Conservation (phyloP, 192 early-diverging fungal species). For the Backusella morwellensis region DNA sequence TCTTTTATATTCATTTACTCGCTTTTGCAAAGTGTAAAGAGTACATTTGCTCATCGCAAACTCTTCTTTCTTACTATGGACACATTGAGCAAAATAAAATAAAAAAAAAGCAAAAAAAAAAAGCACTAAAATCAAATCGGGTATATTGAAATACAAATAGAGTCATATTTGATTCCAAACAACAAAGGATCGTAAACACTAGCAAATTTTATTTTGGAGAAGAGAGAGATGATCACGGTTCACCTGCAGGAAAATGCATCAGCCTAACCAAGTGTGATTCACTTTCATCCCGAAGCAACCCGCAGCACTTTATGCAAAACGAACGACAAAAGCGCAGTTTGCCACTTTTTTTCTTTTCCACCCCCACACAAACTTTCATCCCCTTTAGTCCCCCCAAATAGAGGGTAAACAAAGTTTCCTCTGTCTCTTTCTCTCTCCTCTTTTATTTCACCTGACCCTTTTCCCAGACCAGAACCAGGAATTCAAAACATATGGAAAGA, state of each 20-base stretch:
- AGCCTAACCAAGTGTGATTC: background rate
- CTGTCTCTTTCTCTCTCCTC: background rate
- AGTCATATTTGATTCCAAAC: background rate
- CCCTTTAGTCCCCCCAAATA: too few species aligned
- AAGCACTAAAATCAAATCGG: background rate
- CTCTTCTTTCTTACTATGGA: too few species aligned
- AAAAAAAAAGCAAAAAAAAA: background rate
- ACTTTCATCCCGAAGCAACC: too few species aligned
- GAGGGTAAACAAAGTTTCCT: background rate
- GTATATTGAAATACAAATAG: background rate
- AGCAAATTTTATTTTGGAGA: background rate
- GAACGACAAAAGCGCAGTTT: too few species aligned
- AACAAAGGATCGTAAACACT: background rate
- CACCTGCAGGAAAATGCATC: background rate
- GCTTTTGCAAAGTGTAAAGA: background rate
- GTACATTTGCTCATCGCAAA: background rate
- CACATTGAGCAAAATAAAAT: background rate
- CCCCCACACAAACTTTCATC: too few species aligned
- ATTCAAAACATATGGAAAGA: background rate
- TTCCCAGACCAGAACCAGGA: background rate
- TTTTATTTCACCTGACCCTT: background rate
- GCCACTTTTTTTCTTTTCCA: too few species aligned
- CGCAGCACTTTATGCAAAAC: too few species aligned
- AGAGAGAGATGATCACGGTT: background rate
- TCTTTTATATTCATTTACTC: background rate